A percentile compares a stretch with the other conserved stretches of the same genome.
Conservation (phyloP, 2,329 filamentous ascomycete species). For the Rutstroemia sydowiana region DNA sequence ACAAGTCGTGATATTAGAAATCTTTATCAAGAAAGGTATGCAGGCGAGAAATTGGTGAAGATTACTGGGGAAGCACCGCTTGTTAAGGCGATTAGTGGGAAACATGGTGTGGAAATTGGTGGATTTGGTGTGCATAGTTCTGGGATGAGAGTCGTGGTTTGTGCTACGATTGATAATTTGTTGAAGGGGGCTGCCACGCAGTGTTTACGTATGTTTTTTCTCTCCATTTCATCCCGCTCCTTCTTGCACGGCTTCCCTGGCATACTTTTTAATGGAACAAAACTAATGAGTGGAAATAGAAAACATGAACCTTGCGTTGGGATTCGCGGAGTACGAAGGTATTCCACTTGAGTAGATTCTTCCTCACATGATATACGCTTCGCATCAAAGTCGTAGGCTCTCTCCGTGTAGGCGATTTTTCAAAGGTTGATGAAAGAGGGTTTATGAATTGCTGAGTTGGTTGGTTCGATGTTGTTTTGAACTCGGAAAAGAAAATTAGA, state of each 20-base stretch:
- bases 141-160: constrained; percentile 89
- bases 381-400: too few species aligned
- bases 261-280: constrained; percentile 7
- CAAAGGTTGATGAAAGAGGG: too few species aligned
- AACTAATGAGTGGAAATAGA: constrained; percentile 40
- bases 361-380: too few species aligned
- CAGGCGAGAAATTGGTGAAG: constrained; percentile 91
- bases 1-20: constrained; percentile 86
- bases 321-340: constrained; percentile 81
- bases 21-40: constrained; percentile 92
- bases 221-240: neutral
- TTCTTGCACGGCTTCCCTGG: too few species aligned
- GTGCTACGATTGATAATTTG: constrained; percentile 88
- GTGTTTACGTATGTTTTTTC: constrained; percentile 66
- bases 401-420: too few species aligned
- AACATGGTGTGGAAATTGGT: constrained; percentile 88
- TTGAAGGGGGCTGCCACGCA: constrained; percentile 90
- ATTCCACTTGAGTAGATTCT: constrained; percentile 53
- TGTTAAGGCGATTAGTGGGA: constrained; percentile 77
- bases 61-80: constrained; percentile 79
- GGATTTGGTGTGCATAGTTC: constrained; percentile 88
- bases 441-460: too few species aligned
- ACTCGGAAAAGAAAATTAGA: too few species aligned
- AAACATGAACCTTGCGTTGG: constrained; percentile 90
- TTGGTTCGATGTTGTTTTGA: too few species aligned